Evolutionary conservation across 768 basidiomycete genomes (phyloP).

Genomic region (Myochromella boudieri): DNA sequence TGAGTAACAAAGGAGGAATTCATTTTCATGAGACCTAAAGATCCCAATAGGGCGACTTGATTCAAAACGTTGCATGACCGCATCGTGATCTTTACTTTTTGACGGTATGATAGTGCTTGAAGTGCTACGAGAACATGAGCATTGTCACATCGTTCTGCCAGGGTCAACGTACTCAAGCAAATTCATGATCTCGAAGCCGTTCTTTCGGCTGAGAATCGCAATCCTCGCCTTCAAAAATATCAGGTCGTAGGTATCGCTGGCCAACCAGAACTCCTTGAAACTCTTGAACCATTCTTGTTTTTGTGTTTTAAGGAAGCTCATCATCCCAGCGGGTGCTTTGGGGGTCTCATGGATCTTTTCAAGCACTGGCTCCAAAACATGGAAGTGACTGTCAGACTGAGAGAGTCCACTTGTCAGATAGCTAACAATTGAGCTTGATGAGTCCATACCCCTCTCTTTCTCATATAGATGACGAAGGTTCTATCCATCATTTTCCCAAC

Average conservation of each 20-base stretch:
- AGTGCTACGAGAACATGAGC: slow-evolving; percentile 43
- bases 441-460: slow-evolving; percentile 73
- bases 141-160: background rate
- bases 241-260: slow-evolving; percentile 83
- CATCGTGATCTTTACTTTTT: slow-evolving; percentile 58
- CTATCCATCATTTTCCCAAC: slow-evolving; percentile 85
- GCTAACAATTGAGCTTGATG: slow-evolving; percentile 27
- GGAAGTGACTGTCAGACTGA: slow-evolving; percentile 82
- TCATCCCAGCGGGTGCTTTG: slow-evolving; percentile 61
- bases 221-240: slow-evolving; percentile 91
- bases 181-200: slow-evolving; percentile 98
- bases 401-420: slow-evolving; percentile 15
- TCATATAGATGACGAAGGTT: slow-evolving; percentile 94
- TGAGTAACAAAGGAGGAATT: slow-evolving; percentile 88
- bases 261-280: slow-evolving; percentile 87
- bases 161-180: slow-evolving; percentile 72
- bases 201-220: slow-evolving; percentile 86
- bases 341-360: slow-evolving; percentile 80
- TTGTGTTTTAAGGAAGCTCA: slow-evolving; percentile 60
- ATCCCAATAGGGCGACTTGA: slow-evolving; percentile 83
- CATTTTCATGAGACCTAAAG: slow-evolving; percentile 84
- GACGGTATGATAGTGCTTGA: slow-evolving; percentile 89
- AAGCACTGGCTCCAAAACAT: slow-evolving; percentile 89
- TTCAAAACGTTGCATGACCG: slow-evolving; percentile 79
- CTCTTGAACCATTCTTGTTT: slow-evolving; percentile 90